Evolutionary conservation across 169 alveolate genomes (phyloP), one percentile per base, ranked within the genome.

Genomic region (Plasmodium billcollinsi): DNA sequence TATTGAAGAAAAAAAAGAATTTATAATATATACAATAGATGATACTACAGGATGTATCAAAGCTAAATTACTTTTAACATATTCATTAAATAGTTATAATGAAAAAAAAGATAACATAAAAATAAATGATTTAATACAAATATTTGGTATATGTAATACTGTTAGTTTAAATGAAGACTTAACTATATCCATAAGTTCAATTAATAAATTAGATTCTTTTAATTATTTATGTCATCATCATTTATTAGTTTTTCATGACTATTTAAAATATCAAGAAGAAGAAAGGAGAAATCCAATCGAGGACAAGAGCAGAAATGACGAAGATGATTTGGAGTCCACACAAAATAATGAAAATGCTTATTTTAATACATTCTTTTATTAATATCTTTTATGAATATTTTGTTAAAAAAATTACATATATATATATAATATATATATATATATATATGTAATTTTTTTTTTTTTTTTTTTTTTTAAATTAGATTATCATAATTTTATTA

Each of bases 31-130:
- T 26, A 85, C 91, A 58, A 71, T 85, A 65, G 91, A 85, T 73
- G 91, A 85, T 14, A 70, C 91, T n/a, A 85, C 91, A 4, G 91
- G 91, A n/a, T 85, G 62, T 62, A 61, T 85, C 21, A 85, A 65
- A 73, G 91, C 91, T 70, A 85, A 85, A 65, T 47, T 70, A 8
- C 86, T 85, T 45, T 71, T 85, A 85, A 85, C 86, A 5, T 85
- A 70, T 71, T 71, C 91, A 8, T 58, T 70, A 58, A 70, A 43
- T 70, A 21, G 72, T 18, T 18, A 49, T 20, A 56, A 66, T 33
- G 90, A 80, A 58, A 69, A 66, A 54, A 69, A 80, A 18, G 62
- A 80, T 6, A 80, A 80, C 7, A 85, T 85, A 45, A 71, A 71
- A 85, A 21, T 71, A 14, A 59, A 71, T 59, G 91, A 85, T 50